These are phyloP conservation scores for Neoboletus magnificus DNA, from an alignment of 768 basidiomycete genomes.

Conservation along the genomic window DNA sequence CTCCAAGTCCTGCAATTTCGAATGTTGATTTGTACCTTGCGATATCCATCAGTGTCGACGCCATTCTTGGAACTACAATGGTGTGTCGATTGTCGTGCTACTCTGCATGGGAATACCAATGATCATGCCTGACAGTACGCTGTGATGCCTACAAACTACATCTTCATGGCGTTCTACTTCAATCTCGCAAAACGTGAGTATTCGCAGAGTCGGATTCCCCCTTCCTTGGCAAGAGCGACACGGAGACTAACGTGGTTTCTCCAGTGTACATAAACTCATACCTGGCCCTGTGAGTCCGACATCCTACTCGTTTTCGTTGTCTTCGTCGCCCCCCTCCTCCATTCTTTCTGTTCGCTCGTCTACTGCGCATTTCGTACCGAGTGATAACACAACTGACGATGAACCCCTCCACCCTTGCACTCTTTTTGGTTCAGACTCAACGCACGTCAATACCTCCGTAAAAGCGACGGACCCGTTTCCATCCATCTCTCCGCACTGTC, in stretches of 20 bases:
- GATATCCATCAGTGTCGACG: constrained; percentile 40
- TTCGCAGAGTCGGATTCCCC: background rate
- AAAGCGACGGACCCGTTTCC: constrained; percentile 35
- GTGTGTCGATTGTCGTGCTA: constrained; percentile 15
- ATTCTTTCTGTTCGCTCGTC: background rate
- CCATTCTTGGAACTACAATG: constrained; percentile 42
- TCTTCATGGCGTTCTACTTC: constrained; percentile 55
- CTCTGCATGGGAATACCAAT: background rate
- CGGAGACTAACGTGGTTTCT: background rate
- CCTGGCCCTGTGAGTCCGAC: constrained; percentile 39
- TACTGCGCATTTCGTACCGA: too few species aligned
- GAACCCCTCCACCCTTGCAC: background rate
- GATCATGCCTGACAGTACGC: constrained; percentile 32
- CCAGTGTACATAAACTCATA: constrained; percentile 58
- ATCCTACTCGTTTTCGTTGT: background rate
- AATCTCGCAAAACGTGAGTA: constrained; percentile 51
- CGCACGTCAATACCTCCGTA: constrained; percentile 41
- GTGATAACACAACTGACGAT: constrained; percentile 1
- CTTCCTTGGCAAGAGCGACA: background rate
- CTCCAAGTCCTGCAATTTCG: background rate
- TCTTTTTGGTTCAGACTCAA: constrained; percentile 37
- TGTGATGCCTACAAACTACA: constrained; percentile 52
- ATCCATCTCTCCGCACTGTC: constrained; percentile 43
- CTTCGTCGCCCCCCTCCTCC: too few species aligned
- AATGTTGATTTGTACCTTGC: background rate